These are phyloP conservation scores for Emiliania huxleyi DNA, from an alignment of 78 protist species.

Conservation along the genomic window DNA sequence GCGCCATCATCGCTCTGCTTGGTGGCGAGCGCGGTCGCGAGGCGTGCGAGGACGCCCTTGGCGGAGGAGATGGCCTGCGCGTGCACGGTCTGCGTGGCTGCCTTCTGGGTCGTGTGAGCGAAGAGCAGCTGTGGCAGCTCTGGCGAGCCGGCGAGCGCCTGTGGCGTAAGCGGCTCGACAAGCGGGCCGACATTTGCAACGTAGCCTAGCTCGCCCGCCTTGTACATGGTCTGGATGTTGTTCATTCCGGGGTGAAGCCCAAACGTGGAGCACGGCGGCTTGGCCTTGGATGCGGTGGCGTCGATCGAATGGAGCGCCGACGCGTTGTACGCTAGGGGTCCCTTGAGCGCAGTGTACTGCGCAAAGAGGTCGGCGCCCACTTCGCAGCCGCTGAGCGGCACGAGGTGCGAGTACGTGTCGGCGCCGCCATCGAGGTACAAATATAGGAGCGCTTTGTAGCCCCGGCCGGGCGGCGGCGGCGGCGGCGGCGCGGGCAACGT, in stretches of 20 bases:
- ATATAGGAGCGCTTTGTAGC: too few species aligned
- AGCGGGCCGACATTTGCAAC: background rate
- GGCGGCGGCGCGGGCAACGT: too few species aligned
- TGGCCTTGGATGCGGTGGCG: background rate
- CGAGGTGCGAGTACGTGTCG: background rate
- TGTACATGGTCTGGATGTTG: background rate
- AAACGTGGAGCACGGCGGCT: background rate
- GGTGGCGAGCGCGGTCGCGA: too few species aligned
- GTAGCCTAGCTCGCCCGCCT: background rate
- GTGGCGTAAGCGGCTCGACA: background rate
- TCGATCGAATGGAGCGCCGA: background rate
- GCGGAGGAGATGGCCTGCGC: background rate
- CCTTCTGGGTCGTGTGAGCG: background rate
- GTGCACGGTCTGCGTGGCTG: background rate
- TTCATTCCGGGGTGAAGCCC: background rate
- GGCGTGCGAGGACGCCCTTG: background rate
- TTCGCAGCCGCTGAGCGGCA: background rate
- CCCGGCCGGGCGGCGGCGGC: too few species aligned
- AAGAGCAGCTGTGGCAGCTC: background rate
- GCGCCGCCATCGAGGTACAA: background rate
- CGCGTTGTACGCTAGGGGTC: background rate
- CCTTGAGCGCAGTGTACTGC: background rate
- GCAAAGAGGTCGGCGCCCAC: background rate
- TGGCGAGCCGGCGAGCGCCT: background rate
- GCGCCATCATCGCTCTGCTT: background rate